phyloP scores from a whole-genome alignment of 2,329 filamentous ascomycete species.

The Neophaeococcomyces mojaviensis region DNA sequence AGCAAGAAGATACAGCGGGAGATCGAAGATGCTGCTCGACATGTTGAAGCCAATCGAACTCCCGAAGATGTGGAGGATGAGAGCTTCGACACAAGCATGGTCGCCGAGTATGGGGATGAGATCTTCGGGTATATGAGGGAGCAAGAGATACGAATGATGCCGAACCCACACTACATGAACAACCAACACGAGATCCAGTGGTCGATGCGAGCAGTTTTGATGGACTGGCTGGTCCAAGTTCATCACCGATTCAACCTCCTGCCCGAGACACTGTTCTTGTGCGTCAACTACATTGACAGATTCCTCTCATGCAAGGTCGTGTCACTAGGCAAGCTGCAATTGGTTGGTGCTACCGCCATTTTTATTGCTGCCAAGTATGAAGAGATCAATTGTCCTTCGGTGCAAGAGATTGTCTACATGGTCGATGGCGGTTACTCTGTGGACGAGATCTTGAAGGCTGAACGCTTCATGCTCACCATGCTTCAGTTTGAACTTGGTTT shows the following conservation, averaged over 20 bases:
- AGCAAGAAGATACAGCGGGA: conserved; percentile 64
- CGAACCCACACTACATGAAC: conserved; percentile 93
- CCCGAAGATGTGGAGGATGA: conserved; percentile 80
- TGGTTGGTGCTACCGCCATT: conserved; percentile 91
- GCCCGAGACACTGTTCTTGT: conserved; percentile 89
- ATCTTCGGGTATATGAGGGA: conserved; percentile 89
- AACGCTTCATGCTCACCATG: conserved; percentile 97
- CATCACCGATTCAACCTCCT: conserved; percentile 85
- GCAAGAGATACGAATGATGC: conserved; percentile 77
- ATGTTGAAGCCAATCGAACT: conserved; percentile 60
- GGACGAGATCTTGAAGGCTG: conserved; percentile 93
- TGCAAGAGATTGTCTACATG: conserved; percentile 97
- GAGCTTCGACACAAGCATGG: conserved; percentile 91
- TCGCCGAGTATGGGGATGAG: conserved; percentile 90
- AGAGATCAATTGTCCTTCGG: conserved; percentile 94
- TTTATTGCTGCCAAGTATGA: conserved; percentile 97
- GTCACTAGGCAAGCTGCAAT: conserved; percentile 86
- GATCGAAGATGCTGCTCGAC: conserved; percentile 57
- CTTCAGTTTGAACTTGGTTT: conserved; percentile 91
- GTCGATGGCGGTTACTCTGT: conserved; percentile 83
- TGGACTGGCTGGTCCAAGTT: conserved; percentile 97
- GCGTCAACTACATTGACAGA: conserved; percentile 93
- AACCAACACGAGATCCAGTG: conserved; percentile 95
- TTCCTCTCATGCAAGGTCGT: conserved; percentile 94
- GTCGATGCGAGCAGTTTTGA: conserved; percentile 95